Conservation (phyloP, 2,329 filamentous ascomycete species). For the Stenocarpella maydis region DNA sequence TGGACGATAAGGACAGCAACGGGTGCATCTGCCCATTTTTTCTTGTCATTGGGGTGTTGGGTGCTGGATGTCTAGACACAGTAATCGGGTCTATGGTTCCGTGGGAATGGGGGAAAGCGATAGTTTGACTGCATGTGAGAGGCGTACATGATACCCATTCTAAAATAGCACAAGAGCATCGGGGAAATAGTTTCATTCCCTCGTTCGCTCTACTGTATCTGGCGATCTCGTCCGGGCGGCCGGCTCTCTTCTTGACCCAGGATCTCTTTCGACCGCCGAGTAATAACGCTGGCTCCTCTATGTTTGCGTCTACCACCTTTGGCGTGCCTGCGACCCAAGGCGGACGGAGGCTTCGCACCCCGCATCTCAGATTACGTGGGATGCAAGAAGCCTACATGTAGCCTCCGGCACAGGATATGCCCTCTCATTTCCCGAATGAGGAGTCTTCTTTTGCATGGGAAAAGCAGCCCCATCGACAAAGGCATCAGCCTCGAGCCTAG, state of each 20-base stretch:
- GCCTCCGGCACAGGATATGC: too few relatives aligned
- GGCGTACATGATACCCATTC: constrained; percentile 26
- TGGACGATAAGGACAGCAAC: neutral
- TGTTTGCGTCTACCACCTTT: too few relatives aligned
- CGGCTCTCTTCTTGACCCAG: neutral
- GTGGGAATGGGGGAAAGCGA: constrained; percentile 7
- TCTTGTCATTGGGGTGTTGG: neutral
- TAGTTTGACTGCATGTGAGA: constrained; percentile 19
- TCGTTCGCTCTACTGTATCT: neutral
- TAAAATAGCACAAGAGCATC: constrained; percentile 7
- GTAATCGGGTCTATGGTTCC: neutral
- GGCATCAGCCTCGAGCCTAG: neutral
- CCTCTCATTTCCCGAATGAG: too few relatives aligned
- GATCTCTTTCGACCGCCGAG: too few relatives aligned
- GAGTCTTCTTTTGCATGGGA: too few relatives aligned
- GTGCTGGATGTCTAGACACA: neutral
- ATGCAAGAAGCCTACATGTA: neutral
- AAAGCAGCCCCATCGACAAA: neutral
- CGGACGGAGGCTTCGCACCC: neutral
- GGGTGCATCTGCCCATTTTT: neutral
- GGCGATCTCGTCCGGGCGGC: neutral
- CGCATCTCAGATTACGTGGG: neutral
- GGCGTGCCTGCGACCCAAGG: too few relatives aligned
- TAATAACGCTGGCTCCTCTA: neutral
- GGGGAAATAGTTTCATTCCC: neutral